Base-by-base conservation (phyloP, 2,329 filamentous ascomycete species). In the Emmonsiellopsis sp. region DNA sequence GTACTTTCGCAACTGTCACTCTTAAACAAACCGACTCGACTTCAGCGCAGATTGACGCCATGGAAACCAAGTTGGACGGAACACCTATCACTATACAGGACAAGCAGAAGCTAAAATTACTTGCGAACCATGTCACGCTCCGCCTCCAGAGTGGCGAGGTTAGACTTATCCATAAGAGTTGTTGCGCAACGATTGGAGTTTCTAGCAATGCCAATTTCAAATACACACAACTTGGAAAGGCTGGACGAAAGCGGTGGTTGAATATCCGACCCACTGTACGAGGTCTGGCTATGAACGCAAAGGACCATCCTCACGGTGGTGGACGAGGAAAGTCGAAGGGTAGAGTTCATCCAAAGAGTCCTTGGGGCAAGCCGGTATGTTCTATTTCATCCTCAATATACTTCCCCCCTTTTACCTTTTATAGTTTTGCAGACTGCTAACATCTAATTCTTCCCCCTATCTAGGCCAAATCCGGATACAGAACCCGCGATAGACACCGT, bases 251-350 rank as follows among this genome's bases (percentile, higher is more conserved):
- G 63, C 83, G 93, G 66, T 96, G 90, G 91, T 74, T 97, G 61
- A 93, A 93, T 67, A 95, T 94, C 66, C 80, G 93, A 62, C 93
- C 93, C 13, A 96, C 93, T 0, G 93, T 98, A 44, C 85, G 94
- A 77, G 94, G 93, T 86, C 76, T 97, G 63, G 93, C 94, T 58
- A 98, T 98, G 94, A 98, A 98, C 77, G 90, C 92, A 83, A 87
- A 84, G 64, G 93, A 98, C 67, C 93, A 98, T 79, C 93, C 93
- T 66, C 93, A 98, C 72, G 93, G 93, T 81, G 93, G 93, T 87
- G 93, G 93, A 73, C 84, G 94, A 79, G 93, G 93, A 77, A 98
- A 98, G 77, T 96, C 90, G 54, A 98, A 98, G 88, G 90, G 93
- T 83, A 95, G 96, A 69, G 84, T 91, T 57, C 80, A 95, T 68